Conservation (phyloP, 108 stramenopile genomes). For the Skeletonema marinoi region DNA sequence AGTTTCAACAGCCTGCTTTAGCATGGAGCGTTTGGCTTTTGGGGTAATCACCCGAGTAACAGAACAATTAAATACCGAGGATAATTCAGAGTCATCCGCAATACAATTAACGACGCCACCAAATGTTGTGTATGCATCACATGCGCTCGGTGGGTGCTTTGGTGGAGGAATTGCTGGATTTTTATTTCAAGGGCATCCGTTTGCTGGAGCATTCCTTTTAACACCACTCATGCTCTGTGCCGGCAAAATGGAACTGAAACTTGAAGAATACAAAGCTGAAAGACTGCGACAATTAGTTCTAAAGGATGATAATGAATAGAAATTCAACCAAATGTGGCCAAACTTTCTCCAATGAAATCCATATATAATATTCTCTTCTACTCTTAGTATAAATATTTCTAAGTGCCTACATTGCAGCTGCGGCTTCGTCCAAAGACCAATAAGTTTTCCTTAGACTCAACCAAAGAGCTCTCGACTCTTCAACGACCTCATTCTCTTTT, state of each 20-base stretch:
- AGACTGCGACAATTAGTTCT: constrained; percentile 23
- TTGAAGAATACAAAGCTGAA: constrained; percentile 29
- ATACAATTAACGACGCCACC: not conserved
- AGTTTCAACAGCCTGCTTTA: constrained; percentile 69
- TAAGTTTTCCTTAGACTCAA: constrained; percentile 10
- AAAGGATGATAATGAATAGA: not conserved
- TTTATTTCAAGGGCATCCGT: constrained; percentile 59
- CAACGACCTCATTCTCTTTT: constrained; percentile 18
- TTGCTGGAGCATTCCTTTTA: constrained; percentile 60
- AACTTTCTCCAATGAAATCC: not conserved
- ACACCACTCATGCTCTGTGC: constrained; percentile 70
- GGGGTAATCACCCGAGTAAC: constrained; percentile 18
- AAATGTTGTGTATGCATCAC: constrained; percentile 48
- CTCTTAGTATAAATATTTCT: not conserved
- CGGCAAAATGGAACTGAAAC: constrained; percentile 48
- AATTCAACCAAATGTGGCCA: too few relatives aligned
- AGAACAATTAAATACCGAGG: constrained; percentile 6
- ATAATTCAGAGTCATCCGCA: not conserved
- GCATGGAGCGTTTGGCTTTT: constrained; percentile 55
- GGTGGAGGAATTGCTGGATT: constrained; percentile 69
- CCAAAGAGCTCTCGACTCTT: constrained; percentile 37
- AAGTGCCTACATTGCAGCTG: not conserved
- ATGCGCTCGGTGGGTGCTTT: constrained; percentile 63
- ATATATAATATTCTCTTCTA: not conserved
- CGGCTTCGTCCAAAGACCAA: not conserved